Base-by-base conservation (phyloP, 495 filamentous ascomycete genomes). In the Penicillium bovifimosum region DNA sequence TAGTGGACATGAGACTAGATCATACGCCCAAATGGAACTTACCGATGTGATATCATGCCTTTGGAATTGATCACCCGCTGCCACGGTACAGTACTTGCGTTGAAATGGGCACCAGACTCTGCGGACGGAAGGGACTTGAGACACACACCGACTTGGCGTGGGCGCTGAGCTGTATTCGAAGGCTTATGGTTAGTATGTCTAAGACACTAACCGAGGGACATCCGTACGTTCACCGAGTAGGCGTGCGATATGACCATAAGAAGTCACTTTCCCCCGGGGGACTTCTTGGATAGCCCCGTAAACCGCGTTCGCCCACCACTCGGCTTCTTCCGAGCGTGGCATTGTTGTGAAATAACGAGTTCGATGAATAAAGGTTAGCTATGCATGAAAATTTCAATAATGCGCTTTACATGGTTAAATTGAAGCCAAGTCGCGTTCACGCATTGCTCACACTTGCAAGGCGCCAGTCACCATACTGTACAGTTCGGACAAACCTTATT, bases 51-150 rank as follows among this genome's bases (percentile, higher is more conserved):
- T 55, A 97, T 91, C 51, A 82, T 76, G 14, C 91, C 91, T 67
- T 88, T 91, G 2, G 86, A 67, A 61, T 91, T 95, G 54, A 96
- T 86, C 9, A 97, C 90, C 41, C 92, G 76, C 73, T 96, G 92
- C 92, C 92, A 97, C 4, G 91, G 92, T 9, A 96, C 91, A 58
- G 88, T 96, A 14, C 68, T 75, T 50, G 77, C 71, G 60, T 96
- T 80, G 68, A 84, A 95, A 47, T 74, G 63, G 28, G 70, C 54
- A 5, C 63, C 60, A 2, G 60, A 60, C 8, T 69, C 64, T 20
- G 69, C 58, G 1, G 68, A 60, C 3, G 92, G 81, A 13, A 97
- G 84, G 58, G 93, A 84, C 63, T 96, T 96, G 1, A 96, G 80
- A 60, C 84, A 90, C 26, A 91, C 74, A 24, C 92, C 91, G 27